Evolutionary conservation across 257 asterid genomes (phyloP).

Genomic region (Jaltomata sinuosa): DNA sequence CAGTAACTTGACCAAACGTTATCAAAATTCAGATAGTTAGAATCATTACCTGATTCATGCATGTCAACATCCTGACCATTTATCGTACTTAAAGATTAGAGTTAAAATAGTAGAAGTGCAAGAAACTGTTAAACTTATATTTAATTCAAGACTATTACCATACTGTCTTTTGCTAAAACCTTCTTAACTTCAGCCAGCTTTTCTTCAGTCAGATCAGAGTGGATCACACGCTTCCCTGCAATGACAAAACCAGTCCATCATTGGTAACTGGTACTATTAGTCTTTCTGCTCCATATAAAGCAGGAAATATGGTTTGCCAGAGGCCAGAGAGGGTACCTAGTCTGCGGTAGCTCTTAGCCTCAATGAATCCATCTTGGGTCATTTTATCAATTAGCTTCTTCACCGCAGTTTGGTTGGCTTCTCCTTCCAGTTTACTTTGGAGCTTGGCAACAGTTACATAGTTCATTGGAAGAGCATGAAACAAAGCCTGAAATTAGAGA

Average conservation of each 20-base stretch:
- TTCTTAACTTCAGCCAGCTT: slow-evolving; percentile 66
- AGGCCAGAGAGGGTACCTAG: slow-evolving; percentile 42
- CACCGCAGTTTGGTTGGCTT: slow-evolving; percentile 47
- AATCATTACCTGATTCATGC: slow-evolving; percentile 29
- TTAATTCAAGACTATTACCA: slow-evolving; percentile 27
- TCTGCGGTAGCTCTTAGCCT: slow-evolving; percentile 63
- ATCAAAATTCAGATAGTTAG: slow-evolving; percentile 13
- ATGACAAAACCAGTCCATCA: neutral
- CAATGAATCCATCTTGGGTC: slow-evolving; percentile 77
- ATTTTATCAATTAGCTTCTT: slow-evolving; percentile 81
- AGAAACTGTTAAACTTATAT: neutral
- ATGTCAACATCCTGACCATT: slow-evolving; percentile 45
- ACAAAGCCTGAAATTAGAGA: slow-evolving; percentile 56
- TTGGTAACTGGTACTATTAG: neutral
- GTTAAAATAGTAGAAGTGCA: neutral
- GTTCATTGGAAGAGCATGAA: slow-evolving; percentile 84
- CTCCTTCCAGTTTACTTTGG: slow-evolving; percentile 69
- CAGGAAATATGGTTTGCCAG: neutral
- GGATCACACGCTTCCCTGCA: slow-evolving; percentile 89
- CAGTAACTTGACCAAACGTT: neutral
- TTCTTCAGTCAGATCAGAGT: slow-evolving; percentile 64
- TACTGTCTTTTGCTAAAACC: slow-evolving; percentile 38
- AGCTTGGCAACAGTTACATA: slow-evolving; percentile 60
- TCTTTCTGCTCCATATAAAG: neutral
- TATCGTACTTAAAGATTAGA: neutral